Base-by-base conservation (phyloP, 1,284 basidiomycete species). In the Thecaphora thlaspeos region DNA sequence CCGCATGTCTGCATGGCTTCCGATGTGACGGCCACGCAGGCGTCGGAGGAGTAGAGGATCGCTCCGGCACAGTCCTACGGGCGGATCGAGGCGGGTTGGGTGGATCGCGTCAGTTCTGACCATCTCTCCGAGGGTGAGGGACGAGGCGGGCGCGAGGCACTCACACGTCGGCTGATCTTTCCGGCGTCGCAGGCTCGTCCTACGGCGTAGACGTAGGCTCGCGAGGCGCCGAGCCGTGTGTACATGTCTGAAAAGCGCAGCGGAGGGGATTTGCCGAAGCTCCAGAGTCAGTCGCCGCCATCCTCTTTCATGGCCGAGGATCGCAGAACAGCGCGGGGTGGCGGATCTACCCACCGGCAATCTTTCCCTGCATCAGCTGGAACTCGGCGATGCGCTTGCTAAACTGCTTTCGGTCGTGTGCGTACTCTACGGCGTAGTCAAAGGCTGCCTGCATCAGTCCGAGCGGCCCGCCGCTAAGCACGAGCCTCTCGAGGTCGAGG, bases 171-270 rank as follows among this genome's bases (percentile, higher is more conserved):
- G 30, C 45, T 51, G 44, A 71, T 38, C 10, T 61, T 51, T 18
- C 63, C 71, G 2, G 19, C 26, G 51, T 73, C 71, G 41, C 71
- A 73, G 0, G 71, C 70, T 3, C 64, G 30, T 1, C 53, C 69
- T 1, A 96, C 92, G 22, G 90, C 88, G 78, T 96, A 96, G 41
- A 94, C 90, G 77, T 95, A 95, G 26, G 90, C 84, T 49, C 93
- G 83, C 51, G 89, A 88, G 4, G 92, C 89, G 68, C 87, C 89
- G 46, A 96, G 81, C 77, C 89, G 91, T 18, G 92, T 95, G 78
- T 95, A 96, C 92, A 96, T 96, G 79, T 96, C 92, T 72, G 49
- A n/a, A 55, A 7, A 9, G 7, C 22, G 9, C 15, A 22, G 19
- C 18, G 9, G 10, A 23, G 26, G 26, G 26, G 26, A n/a, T n/a